Base-by-base conservation (phyloP, 805 yeast genomes). In the Saccharomyces mikatae region DNA sequence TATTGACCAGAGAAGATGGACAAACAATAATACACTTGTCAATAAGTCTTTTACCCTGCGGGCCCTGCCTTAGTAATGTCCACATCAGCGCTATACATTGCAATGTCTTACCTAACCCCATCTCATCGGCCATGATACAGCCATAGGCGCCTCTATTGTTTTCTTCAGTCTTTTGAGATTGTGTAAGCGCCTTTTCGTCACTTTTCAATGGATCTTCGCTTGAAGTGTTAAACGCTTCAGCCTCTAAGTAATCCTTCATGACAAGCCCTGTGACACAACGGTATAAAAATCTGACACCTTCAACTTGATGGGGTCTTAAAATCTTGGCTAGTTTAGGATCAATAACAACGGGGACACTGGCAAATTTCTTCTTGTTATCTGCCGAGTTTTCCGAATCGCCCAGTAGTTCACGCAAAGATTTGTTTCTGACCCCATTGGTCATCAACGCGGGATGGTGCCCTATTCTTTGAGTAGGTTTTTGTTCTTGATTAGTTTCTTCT, bases 51-150 rank as follows among this genome's bases (percentile, higher is more conserved):
- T 78, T 82, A 9, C 83, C 82, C 52, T 91, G 80, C 1, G 98
- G 98, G 8, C 96, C 84, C 68, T 92, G 99, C 57, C 80, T 81
- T 50, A 92, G 74, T 50, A 92, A 68, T 0, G 97, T 92, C 98
- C 98, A 92, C 87, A 91, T 78, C 31, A 92, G 75, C 0, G 97
- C 78, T 32, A 92, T 78, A 69, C 98, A 92, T 67, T 89, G 97
- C 27, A 89, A 74, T 0, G 97, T 89, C 66, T 89, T 89, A 27
- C 97, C 97, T 44, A 89, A 75, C 3, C 97, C 97, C 97, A 90
- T 90, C 69, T 88, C 97, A 72, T 90, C 97, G 0, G 97, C 97
- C 98, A 92, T 92, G 51, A 92, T 92, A 66, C 97, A 92, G 2
- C 99, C 99, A 64, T 86, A 82, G 0, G 97, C 97, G 32, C 86